Evolutionary conservation across 768 basidiomycete species (phyloP).

Genomic region (Agrocybe praecox): DNA sequence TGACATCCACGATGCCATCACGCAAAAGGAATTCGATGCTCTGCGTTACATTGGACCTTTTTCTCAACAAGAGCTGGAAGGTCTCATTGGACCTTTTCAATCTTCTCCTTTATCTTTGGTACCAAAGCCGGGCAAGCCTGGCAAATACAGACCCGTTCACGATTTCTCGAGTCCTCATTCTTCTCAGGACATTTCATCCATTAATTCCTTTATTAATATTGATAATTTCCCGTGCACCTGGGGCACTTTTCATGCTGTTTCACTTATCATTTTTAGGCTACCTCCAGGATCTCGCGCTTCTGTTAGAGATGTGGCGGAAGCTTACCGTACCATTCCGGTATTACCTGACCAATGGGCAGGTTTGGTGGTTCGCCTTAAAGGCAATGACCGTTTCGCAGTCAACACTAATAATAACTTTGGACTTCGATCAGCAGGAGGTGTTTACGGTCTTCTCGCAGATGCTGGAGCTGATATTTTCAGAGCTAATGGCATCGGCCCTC

Average conservation of each 20-base stretch:
- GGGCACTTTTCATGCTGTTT: no score
- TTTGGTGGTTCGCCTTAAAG: constrained; percentile 22
- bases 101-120: constrained; percentile 37
- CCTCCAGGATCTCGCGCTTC: no score
- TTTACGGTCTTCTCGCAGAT: no score
- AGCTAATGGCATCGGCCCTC: no score
- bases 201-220: constrained; percentile 36
- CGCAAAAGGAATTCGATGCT: constrained; percentile 22
- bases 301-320: no score
- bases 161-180: no score
- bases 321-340: constrained; percentile 34
- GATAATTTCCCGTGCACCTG: constrained; percentile 38
- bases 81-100: constrained; percentile 38
- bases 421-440: constrained; percentile 14
- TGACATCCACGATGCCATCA: constrained; percentile 16
- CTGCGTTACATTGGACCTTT: constrained; percentile 35
- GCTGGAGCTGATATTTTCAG: no score
- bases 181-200: constrained; percentile 21
- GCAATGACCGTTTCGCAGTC: constrained; percentile 21
- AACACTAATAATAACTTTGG: constrained; percentile 30
- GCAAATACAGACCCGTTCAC: constrained; percentile 24
- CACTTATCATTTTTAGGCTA: no score
- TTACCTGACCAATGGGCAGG: constrained; percentile 37
- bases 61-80: constrained; percentile 22
- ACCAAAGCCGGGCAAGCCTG: constrained; percentile 33